A percentile compares a stretch with the other conserved stretches of the same genome.
Conservation (phyloP, 306 rosid species). For the Quercus berberidifolia region DNA sequence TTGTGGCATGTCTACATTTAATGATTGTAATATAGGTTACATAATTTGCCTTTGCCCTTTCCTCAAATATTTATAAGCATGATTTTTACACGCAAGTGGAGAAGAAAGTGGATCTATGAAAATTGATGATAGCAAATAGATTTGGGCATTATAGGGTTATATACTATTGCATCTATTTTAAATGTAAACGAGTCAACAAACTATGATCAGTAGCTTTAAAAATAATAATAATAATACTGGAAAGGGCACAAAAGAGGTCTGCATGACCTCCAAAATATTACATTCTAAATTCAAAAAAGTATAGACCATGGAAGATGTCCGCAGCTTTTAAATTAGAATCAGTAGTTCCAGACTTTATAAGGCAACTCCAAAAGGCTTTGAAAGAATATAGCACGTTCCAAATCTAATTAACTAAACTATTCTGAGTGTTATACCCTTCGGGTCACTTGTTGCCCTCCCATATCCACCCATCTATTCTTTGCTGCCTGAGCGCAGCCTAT, state of each 20-base stretch:
- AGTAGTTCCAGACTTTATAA: not conserved
- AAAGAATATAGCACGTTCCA: not conserved
- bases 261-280: not conserved
- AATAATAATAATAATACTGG: not conserved
- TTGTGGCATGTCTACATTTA: not conserved
- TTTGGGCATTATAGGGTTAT: not conserved
- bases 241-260: not conserved
- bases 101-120: not conserved
- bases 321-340: not conserved
- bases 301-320: not conserved
- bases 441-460: slow-evolving; percentile 69
- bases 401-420: not conserved
- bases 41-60: not conserved
- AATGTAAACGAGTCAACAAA: not conserved
- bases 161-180: not conserved
- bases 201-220: not conserved
- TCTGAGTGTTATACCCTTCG: slow-evolving; percentile 45
- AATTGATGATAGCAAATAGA: not conserved
- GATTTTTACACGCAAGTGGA: not conserved
- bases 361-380: not conserved
- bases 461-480: slow-evolving; percentile 81
- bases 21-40: not conserved
- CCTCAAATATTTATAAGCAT: not conserved
- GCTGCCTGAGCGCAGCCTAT: slow-evolving; percentile 84
- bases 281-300: not conserved